Base-by-base conservation (phyloP, 1,284 basidiomycete genomes). In the Leccinum variabile region DNA sequence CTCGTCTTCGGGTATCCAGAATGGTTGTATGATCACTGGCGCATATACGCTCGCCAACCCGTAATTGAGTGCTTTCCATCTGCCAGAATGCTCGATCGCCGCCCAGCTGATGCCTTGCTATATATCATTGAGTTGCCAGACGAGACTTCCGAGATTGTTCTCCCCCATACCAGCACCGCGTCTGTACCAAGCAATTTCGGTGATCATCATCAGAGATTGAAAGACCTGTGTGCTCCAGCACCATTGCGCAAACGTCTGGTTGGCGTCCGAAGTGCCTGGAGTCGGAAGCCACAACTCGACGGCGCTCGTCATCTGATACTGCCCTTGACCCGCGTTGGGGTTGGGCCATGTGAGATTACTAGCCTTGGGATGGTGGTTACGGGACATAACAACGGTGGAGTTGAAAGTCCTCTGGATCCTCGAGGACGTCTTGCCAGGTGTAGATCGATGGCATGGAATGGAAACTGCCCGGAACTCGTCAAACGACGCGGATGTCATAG, bases 81-180 rank as follows among this genome's bases (percentile, higher is more conserved):
- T 55, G 13, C 54, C 54, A 8, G 54, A 35, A 9, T 54, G 14
- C 1, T 54, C 52, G n/a, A 49, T 54, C 52, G 30, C 30, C 1
- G 52, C 9, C 52, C 52, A 54, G 30, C 30, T 54, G 30, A 54
- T 13, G 28, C 82, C 86, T 69, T 88, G 84, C 25, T 3, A 88
- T 55, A 88, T 84, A 70, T 88, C 86, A 68, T 88, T 88, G 59
- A 88, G 76, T 71, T 87, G 85, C 85, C 85, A 55, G 22, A 55
- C 54, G 11, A 55, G 6, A 14, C 13, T 25, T 3, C 54, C 54
- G 14, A 55, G 14, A 3, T 35, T 55, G 54, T 55, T 55, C 35
- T 55, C 54, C 10, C 18, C 22, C 32, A 39, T 37, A 8, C 84
- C 83, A 0, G 85, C 83, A 3, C 85, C 83, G 8, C 54, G 54